Conservation (phyloP, 176 grass and related monocot genomes). For the Puccinellia tenuiflora region DNA sequence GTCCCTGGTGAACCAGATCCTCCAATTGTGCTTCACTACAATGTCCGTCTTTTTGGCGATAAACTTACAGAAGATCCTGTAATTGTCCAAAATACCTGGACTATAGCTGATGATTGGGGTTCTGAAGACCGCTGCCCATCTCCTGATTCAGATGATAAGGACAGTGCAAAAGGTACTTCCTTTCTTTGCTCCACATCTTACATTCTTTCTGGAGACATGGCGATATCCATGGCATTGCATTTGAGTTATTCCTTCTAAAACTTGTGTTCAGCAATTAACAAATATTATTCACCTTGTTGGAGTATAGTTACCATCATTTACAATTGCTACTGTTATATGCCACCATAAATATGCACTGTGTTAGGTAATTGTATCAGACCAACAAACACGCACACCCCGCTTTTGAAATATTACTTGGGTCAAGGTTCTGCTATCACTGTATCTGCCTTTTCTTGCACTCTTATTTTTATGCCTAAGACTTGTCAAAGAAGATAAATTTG, state of each 20-base stretch:
- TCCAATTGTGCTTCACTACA: conserved; percentile 90
- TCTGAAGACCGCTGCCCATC: conserved; percentile 84
- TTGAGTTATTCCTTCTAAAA: background rate
- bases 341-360: background rate
- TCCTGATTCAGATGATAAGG: conserved; percentile 47
- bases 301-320: background rate
- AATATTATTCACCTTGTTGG: conserved; percentile 1
- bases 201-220: background rate
- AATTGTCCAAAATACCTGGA: conserved; percentile 98
- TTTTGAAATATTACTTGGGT: background rate
- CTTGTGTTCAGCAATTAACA: background rate
- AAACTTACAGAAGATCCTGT: conserved; percentile 98
- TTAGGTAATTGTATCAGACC: background rate
- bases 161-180: conserved; percentile 60
- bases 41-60: conserved; percentile 93
- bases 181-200: background rate
- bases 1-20: conserved; percentile 89
- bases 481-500: conserved; percentile 8
- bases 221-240: conserved; percentile 3
- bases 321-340: background rate
- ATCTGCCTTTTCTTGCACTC: background rate
- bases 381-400: background rate
- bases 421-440: background rate
- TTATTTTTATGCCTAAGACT: background rate
- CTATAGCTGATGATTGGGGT: conserved; percentile 76